phyloP scores from a whole-genome alignment of 257 asterid genomes.

The Euphrasia confusa region DNA sequence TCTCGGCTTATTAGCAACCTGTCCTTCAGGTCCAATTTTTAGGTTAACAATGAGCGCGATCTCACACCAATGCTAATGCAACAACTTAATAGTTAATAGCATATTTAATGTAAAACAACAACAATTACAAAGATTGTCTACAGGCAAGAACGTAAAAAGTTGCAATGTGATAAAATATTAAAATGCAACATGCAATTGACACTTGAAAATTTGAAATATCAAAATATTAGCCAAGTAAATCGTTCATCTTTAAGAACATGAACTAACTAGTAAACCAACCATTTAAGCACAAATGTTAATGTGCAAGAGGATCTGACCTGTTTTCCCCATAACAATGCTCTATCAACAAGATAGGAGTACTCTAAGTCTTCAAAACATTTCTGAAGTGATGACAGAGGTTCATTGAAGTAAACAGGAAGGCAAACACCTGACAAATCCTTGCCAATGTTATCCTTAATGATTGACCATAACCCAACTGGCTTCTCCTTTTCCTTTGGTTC shows the following conservation, averaged over 20 bases:
- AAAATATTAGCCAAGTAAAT: constrained; percentile 16
- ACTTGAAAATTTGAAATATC: too few species aligned
- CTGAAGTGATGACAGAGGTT: constrained; percentile 95
- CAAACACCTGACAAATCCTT: constrained; percentile 99
- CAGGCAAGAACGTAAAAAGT: background rate
- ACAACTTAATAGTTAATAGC: background rate
- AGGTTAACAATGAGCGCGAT: background rate
- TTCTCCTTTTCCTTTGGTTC: constrained; percentile 96
- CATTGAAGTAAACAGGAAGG: constrained; percentile 97
- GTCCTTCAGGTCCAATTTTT: background rate
- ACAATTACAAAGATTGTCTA: background rate
- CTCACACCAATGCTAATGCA: background rate
- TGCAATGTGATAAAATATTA: constrained; percentile 4
- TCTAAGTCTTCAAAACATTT: constrained; percentile 98
- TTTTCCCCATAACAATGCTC: constrained; percentile 89
- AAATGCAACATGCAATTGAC: background rate
- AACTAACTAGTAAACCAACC: constrained; percentile 21
- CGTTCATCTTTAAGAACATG: constrained; percentile 15
- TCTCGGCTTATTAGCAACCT: background rate
- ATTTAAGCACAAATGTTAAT: constrained; percentile 22
- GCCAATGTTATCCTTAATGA: constrained; percentile 97
- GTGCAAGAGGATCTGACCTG: constrained; percentile 46
- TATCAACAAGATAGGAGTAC: constrained; percentile 88
- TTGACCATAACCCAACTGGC: constrained; percentile 96
- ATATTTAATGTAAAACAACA: background rate